phyloP scores from a whole-genome alignment of 2,329 filamentous ascomycete genomes.

The Beauveria sp. region DNA sequence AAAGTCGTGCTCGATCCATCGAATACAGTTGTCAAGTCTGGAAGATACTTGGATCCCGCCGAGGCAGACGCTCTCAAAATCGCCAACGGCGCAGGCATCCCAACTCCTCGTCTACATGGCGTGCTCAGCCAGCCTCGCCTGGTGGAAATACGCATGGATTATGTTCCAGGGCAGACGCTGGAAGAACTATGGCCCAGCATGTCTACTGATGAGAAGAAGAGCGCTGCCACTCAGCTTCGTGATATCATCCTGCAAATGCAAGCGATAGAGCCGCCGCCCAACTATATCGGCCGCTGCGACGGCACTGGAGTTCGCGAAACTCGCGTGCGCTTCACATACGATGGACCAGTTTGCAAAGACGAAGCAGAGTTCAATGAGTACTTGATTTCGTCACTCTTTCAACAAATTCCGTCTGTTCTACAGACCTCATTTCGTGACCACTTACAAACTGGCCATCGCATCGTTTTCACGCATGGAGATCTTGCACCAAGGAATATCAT shows the following conservation, averaged over 20 bases:
- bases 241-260: slow-evolving; percentile 20
- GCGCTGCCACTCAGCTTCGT: slow-evolving; percentile 19
- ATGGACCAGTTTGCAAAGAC: slow-evolving; percentile 16
- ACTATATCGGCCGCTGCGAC: slow-evolving; percentile 21
- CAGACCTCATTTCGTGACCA: slow-evolving; percentile 17
- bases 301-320: slow-evolving; percentile 21
- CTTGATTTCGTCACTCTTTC: slow-evolving; percentile 15
- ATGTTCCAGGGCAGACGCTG: slow-evolving; percentile 20
- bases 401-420: slow-evolving; percentile 15
- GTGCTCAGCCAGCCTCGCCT: neutral
- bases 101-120: slow-evolving; percentile 17
- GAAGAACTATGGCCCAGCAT: slow-evolving; percentile 20
- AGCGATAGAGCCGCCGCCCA: slow-evolving; percentile 15
- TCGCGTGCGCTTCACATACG: slow-evolving; percentile 16
- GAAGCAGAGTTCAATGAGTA: slow-evolving; percentile 21
- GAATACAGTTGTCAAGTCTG: slow-evolving; percentile 21
- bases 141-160: slow-evolving; percentile 19
- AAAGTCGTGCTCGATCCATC: slow-evolving; percentile 17
- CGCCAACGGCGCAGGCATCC: slow-evolving; percentile 15
- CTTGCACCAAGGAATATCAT: slow-evolving; percentile 39
- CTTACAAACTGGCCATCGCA: slow-evolving; percentile 21
- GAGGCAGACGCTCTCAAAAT: slow-evolving; percentile 22
- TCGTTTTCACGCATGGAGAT: slow-evolving; percentile 44
- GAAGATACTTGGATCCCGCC: slow-evolving; percentile 16
- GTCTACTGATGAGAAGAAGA: slow-evolving; percentile 16